Base-by-base conservation (phyloP, 306 rosid genomes). In the Parietaria judaica region DNA sequence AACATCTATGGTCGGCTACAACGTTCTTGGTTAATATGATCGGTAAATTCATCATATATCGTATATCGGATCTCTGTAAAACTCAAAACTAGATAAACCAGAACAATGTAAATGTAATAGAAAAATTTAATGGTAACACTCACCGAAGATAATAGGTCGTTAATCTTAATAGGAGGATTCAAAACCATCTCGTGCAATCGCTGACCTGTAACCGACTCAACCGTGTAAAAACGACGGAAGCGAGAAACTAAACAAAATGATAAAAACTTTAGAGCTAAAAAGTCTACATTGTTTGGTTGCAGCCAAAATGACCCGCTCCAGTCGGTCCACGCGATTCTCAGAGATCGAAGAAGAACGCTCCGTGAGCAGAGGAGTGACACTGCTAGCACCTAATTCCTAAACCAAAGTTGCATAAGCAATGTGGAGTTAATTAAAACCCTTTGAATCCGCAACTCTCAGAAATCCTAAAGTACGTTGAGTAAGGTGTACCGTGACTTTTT, bases 321-420 rank as follows among this genome's bases (percentile, higher is more conserved):
- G 79, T 71, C 98, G 83, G 67, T 88, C 89, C 53, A 75, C 73
- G 49, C 92, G 84, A 65, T 70, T 83, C 65, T 86, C 95, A 23
- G 98, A 78, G 67, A 91, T 76, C 63, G 84, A 72, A 37, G 85
- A 74, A 76, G 95, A 91, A 44, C 92, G 92, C 67, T 88, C 96
- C 41, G 98, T 88, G 76, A 91, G 72, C 54, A 91, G 73, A 54
- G 98, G 96, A 51, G 95, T 91, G 45, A 91, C 81, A 64, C 96
- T 91, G 72, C 67, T 73, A 60, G 95, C 98, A 61, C 98, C 98
- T 54, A 91, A 87, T 66, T 91, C 98, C 98, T 91, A 73, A 70
- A 45, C 74, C 68, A 72, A 14, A 23, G 11, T 56, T 37, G 71
- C 50, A 64, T 11, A 72, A 54, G 62, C 66, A 14, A 14, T 3